Evolutionary conservation across 306 rosid species (phyloP).

Genomic region (Chamaecrista fasciculata): DNA sequence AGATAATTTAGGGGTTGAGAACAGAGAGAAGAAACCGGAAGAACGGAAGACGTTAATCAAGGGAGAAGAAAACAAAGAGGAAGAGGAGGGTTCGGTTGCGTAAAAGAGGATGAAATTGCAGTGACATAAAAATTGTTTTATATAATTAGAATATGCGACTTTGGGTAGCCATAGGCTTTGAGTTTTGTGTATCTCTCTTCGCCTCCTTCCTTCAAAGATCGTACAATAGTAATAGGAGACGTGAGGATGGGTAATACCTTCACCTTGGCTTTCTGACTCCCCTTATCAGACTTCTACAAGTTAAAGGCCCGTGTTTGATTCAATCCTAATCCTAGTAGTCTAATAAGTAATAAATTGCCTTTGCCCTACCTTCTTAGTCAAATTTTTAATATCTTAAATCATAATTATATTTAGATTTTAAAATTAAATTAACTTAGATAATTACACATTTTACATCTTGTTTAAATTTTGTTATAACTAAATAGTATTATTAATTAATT

Average conservation of each 20-base stretch:
- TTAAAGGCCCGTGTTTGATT: background rate
- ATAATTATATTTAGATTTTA: too few species aligned
- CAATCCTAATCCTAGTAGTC: too few species aligned
- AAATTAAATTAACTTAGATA: too few species aligned
- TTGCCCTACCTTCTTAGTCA: too few species aligned
- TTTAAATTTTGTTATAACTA: too few species aligned
- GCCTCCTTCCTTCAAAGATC: constrained; percentile 4
- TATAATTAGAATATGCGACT: background rate
- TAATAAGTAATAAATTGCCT: too few species aligned
- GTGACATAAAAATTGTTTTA: background rate
- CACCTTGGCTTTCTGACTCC: background rate
- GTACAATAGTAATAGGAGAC: constrained; percentile 27
- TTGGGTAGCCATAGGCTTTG: background rate
- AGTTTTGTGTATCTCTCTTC: background rate
- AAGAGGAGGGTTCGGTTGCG: constrained; percentile 40
- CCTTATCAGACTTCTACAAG: background rate
- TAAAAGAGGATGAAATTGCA: constrained; percentile 41
- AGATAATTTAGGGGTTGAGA: constrained; percentile 27
- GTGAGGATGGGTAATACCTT: constrained; percentile 25
- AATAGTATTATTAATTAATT: too few species aligned
- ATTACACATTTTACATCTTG: too few species aligned
- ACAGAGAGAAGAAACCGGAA: background rate
- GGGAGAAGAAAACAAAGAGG: constrained; percentile 19
- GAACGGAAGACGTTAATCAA: background rate
- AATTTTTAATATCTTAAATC: too few species aligned